Base-by-base conservation (phyloP, 208 protist species). In the Crithidia expoeki region DNA sequence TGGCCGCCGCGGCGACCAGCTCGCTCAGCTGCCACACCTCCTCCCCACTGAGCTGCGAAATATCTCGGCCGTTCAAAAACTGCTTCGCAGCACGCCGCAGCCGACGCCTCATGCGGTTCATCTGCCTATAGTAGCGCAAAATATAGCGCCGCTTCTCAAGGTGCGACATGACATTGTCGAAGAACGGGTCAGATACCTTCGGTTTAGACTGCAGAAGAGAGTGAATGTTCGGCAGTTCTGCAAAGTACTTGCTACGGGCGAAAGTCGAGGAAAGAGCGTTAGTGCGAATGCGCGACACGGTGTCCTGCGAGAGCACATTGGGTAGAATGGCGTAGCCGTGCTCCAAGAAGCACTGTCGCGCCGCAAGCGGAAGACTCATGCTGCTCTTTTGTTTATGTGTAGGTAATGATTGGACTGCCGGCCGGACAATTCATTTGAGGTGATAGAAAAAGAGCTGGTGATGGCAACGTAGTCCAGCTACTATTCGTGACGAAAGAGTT, bases 321-420 rank as follows among this genome's bases (percentile, higher is more conserved):
- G 82, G 88, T 14, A 96, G 19, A 70, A 96, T 75, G 28, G 88
- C 91, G 53, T 94, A 94, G 38, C 91, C 91, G 27, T 92, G 52
- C 61, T 88, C 77, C 49, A 93, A 75, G 74, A 89, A 96, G 21
- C 83, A 80, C 64, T 93, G 85, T 27, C 89, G 83, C 38, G 83
- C 83, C 16, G 83, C 72, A 64, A 89, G 76, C 10, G 78, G 81
- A 12, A 92, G 59, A 9, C 36, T n/a, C 80, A 86, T 86, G 36
- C 12, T 42, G 12, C 12, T 12, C 12, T 42, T 12, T 42, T 42
- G 6, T 42, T 42, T 42, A 12, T 12, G 36, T 42, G 36, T 42
- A 42, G 6, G 36, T 42, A 12, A 16, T 42, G 36, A 16, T 6
- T 42, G 36, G 12, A 42, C 10, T 42, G 36, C n/a, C n/a, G 12